These are phyloP conservation scores for Erysimum cheiranthoides DNA, from an alignment of 345 rosid genomes.

Conservation along the genomic window DNA sequence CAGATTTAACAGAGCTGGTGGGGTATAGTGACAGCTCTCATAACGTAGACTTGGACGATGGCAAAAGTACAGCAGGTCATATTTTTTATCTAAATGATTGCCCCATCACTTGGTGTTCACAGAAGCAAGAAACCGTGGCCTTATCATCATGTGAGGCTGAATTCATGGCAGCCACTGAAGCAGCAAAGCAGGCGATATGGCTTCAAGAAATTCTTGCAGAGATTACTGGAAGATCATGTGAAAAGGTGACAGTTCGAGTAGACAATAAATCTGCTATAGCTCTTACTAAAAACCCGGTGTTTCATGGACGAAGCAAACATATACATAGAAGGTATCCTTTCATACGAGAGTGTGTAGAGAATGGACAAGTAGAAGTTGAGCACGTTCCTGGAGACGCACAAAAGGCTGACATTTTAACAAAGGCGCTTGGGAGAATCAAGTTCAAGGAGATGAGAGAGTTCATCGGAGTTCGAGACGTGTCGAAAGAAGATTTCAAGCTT, in stretches of 20 bases:
- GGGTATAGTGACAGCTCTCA: background rate
- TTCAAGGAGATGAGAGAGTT: background rate
- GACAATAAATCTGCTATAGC: background rate
- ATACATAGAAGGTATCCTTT: background rate
- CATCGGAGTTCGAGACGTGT: background rate
- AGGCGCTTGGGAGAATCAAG: background rate
- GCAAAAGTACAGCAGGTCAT: background rate
- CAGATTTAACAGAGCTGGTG: background rate
- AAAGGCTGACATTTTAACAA: background rate
- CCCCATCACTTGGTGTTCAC: background rate
- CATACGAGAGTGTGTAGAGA: background rate
- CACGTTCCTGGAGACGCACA: background rate
- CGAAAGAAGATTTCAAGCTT: background rate
- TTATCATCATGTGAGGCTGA: background rate
- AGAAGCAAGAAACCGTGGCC: background rate
- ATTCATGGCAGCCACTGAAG: background rate
- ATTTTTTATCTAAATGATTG: background rate
- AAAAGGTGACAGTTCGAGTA: too few relatives aligned
- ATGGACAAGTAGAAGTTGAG: background rate
- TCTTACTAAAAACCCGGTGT: background rate
- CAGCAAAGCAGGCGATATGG: background rate
- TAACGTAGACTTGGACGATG: background rate
- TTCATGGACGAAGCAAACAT: background rate
- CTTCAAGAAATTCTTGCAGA: background rate
- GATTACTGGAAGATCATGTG: background rate